Evolutionary conservation across 2,329 filamentous ascomycete genomes (phyloP), one percentile per base, ranked within the genome.

Genomic region (Ceratocystis huliohia): DNA sequence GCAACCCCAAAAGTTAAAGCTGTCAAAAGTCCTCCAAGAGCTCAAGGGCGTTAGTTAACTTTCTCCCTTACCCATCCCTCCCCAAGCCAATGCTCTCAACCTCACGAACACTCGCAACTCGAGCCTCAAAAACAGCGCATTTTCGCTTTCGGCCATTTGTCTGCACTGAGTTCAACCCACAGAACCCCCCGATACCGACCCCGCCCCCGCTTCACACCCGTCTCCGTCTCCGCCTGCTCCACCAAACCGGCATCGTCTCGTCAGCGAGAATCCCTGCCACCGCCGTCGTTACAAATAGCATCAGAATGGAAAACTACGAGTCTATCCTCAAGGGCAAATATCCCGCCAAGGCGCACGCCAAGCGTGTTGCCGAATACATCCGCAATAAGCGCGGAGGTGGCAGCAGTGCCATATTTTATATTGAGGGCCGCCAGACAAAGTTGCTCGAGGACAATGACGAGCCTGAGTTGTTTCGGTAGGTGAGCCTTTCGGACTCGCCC

Each of bases 371-470:
- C 67, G 84, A 90, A 68, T 88, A 87, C 74, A 86, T 97, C 69
- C 81, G 82, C 65, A 78, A 83, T 68, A 85, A 88, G 73, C 78
- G 85, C 50, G 84, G 88, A 41, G 80, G 84, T 69, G 80, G 80
- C 66, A 73, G 72, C 41, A 81, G 78, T 41, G 92, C 91, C 61
- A 81, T 93, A 20, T 81, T 99, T 67, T 99, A 96, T 74, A 81
- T 97, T 59, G 93, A 97, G 78, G 88, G 87, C 65, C 88, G 92
- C 73, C 85, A 87, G 75, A 90, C 87, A 69, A 86, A 84, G 73
- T 80, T 96, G 75, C 83, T 89, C 61, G 93, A 97, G 77, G 93
- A 99, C 75, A 93, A 90, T 73, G 94, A 97, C 75, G 85, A 89
- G 73, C 82, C 87, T 6, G 83, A 86, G 72, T 90, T 85, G 28